Base-by-base conservation (phyloP, 2,329 filamentous ascomycete species). In the Zymoseptoria crescenta region DNA sequence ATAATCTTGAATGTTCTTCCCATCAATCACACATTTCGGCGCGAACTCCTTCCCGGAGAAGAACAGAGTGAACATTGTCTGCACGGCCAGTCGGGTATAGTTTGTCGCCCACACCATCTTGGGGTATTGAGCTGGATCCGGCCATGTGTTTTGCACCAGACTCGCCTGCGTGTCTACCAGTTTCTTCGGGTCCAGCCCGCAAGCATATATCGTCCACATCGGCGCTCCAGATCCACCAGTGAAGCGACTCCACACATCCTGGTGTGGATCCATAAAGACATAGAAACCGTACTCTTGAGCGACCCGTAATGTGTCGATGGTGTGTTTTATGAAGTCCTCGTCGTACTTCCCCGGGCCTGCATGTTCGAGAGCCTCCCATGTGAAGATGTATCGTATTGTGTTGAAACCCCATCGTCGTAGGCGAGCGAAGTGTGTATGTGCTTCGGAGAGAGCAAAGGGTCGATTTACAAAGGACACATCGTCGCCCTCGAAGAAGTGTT, bases 81-180 rank as follows among this genome's bases (percentile, higher is more conserved):
- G 90, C 54, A 87, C 89, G 2, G 88, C 92, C 54, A 97, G 80
- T 24, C 94, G 84, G 62, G 85, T 88, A 74, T 99, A 99, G 72
- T 99, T 99, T 55, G 95, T 97, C 16, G 93, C 91, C 94, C 94
- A 99, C 59, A 97, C 93, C 95, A 99, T 99, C 77, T 96, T 97
- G 24, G 94, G 94, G 65, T 93, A 99, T 1, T 87, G 82, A 27
- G 86, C 86, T 8, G 92, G 91, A 20, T 96, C 83, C 8, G 89
- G 86, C 71, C 90, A 96, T 1, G 89, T 95, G 70, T 97, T 99
- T 56, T 99, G 94, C 6, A 99, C 93, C 60, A 97, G 83, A 45
- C 94, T 91, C 3, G 93, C 93, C 74, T 96, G 88, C 13, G 92
- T 99, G 20, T 84, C 85, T 56, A 86, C 85, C 70, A 99, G 96